Evolutionary conservation across 2,329 filamentous ascomycete species (phyloP), one percentile per base, ranked within the genome.

Genomic region (Lasiodiplodia theobromae): DNA sequence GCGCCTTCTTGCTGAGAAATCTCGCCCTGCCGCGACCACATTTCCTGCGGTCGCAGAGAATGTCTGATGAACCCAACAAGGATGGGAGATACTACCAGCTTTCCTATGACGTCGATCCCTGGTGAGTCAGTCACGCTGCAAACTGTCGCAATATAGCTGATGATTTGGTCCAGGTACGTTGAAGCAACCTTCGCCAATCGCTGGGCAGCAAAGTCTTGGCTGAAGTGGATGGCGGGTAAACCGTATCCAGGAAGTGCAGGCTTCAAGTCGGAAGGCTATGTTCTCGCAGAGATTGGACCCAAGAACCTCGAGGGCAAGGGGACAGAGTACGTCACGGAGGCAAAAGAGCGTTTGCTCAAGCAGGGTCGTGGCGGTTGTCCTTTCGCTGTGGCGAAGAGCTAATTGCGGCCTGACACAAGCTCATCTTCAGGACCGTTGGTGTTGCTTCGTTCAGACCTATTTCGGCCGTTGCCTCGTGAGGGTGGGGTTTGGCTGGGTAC

Each of bases 251-350:
- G 83, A 21, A 81, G 85, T 56, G 77, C 82, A 40, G 83, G 79
- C 70, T 86, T 82, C 71, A 77, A 77, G 69, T 83, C 85, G 0
- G 73, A 82, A 63, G 87, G 87, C 0, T 90, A 88, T 72, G 72
- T 82, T 2, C 84, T 88, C 54, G 80, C 84, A 23, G 88, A 92
- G 60, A 77, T 92, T 21, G 91, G 91, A 0, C 92, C 91, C 0
- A 80, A 77, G 66, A 82, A 79, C 58, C 84, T 87, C 65, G 81
- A 85, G 71, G 84, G 83, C 1, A 81, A 82, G 65, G 85, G 85
- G 1, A 67, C 68, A 25, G 71, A 72, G 10, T 73, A 78, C 57
- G 76, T 77, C 64, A 69, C 74, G 47, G 70, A 68, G 18, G 73
- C 69, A 14, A 72, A 69, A 54, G 73, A 73, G 63, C 76, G 62